Conservation (phyloP, 2,329 filamentous ascomycete genomes). For the Xylaria arbuscula region DNA sequence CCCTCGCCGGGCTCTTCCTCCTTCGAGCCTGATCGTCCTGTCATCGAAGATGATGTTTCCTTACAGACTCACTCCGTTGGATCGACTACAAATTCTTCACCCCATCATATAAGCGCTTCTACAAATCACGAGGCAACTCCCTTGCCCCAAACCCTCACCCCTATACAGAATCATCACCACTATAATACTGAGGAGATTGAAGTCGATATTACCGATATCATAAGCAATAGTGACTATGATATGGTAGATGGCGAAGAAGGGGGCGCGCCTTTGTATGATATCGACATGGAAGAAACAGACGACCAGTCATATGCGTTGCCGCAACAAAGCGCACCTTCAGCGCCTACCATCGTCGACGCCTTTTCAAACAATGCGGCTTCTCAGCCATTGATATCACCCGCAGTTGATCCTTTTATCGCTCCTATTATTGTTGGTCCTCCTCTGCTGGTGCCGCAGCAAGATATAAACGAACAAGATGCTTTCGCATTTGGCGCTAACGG, state of each 20-base stretch:
- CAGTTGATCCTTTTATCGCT: not conserved
- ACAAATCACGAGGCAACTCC: slow-evolving; percentile 16
- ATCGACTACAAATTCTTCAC: slow-evolving; percentile 35
- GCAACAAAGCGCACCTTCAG: slow-evolving; percentile 3
- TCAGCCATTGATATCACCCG: not conserved
- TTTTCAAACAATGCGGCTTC: not conserved
- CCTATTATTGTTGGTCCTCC: not conserved
- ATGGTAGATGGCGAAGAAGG: slow-evolving; percentile 47
- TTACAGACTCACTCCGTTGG: slow-evolving; percentile 32
- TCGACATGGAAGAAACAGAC: slow-evolving; percentile 40
- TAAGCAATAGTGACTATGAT: slow-evolving; percentile 40
- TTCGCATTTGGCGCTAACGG: slow-evolving; percentile 10
- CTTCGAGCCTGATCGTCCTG: slow-evolving; percentile 41
- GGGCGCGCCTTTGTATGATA: slow-evolving; percentile 42
- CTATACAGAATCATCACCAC: slow-evolving; percentile 26
- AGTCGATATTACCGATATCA: slow-evolving; percentile 21
- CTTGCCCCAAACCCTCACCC: not conserved
- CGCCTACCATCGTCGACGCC: not conserved
- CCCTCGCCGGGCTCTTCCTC: slow-evolving; percentile 43
- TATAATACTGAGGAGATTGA: slow-evolving; percentile 15
- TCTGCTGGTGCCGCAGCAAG: slow-evolving; percentile 9
- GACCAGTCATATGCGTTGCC: slow-evolving; percentile 28
- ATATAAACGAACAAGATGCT: slow-evolving; percentile 25
- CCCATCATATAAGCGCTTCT: slow-evolving; percentile 9
- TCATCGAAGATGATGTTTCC: slow-evolving; percentile 42